Base-by-base conservation (phyloP, 2,329 filamentous ascomycete species). In the Sclerotinia borealis region DNA sequence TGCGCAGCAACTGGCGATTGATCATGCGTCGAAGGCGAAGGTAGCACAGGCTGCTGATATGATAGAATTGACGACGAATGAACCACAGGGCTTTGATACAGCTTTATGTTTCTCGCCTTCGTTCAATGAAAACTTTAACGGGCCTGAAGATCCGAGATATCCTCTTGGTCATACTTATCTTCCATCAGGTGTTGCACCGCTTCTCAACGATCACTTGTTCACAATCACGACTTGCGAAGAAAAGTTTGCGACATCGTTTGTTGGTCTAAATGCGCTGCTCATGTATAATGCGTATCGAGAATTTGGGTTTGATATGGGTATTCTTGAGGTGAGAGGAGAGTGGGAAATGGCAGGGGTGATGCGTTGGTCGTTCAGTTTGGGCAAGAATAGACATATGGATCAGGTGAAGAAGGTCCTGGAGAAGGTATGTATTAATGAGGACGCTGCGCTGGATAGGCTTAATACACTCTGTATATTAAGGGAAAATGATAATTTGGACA, bases 151-250 rank as follows among this genome's bases (percentile, higher is more conserved):
- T 37, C 8, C 37, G 36, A 54, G n/a, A n/a, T 61, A 34, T 54
- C 58, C 58, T 43, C 36, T 61, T 19, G 58, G 58, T n/a, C 58
- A 61, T 54, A 31, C 19, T 25, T 61, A 31, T 41, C 7, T 61
- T 3, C 58, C 58, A 8, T 19, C 47, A 3, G 17, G 48, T 9
- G 17, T 52, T 8, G 4, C 22, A 19, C 47, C 47, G 9, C 25
- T 31, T 61, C 25, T 19, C 27, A 54, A 31, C 22, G 58, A 61
- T 15, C 17, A 25, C 15, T 19, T 52, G 3, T 41, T 61, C 27
- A 61, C 58, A 15, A 17, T 54, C 47, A 43, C 58, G 25, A 41
- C 58, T 8, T 7, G 10, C 13, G 37, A 31, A 29, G 58, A 37
- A 11, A 47, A 31, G 34, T 13, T 22, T 15, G 58, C 58, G 11